These are phyloP conservation scores for Pueraria montana DNA, from an alignment of 306 rosid genomes.

Conservation along the genomic window DNA sequence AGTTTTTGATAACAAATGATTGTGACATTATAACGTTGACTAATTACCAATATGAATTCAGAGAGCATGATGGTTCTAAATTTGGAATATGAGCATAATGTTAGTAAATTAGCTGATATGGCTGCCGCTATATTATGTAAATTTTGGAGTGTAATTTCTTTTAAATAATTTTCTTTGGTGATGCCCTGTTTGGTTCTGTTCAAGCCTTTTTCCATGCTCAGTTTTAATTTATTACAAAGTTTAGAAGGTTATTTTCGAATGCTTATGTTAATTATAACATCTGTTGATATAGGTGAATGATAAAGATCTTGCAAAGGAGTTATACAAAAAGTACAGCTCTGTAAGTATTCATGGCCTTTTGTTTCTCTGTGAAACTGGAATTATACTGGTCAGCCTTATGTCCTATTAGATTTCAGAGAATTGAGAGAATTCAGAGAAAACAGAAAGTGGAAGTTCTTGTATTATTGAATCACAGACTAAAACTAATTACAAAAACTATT, in stretches of 20 bases:
- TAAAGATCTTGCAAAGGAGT: constrained; percentile 89
- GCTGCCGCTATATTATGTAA: not conserved
- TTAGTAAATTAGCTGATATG: constrained; percentile 19
- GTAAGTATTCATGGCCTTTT: constrained; percentile 63
- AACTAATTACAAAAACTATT: no score
- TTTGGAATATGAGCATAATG: constrained; percentile 16
- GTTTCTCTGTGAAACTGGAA: not conserved
- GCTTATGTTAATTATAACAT: constrained; percentile 48
- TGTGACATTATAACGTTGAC: constrained; percentile 2
- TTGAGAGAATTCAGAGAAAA: no score
- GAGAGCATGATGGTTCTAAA: constrained; percentile 33
- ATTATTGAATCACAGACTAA: no score
- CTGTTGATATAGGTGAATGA: constrained; percentile 77
- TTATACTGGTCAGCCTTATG: not conserved
- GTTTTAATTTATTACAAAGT: constrained; percentile 23
- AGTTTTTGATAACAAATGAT: constrained; percentile 29
- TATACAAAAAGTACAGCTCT: constrained; percentile 92
- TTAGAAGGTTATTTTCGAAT: constrained; percentile 14
- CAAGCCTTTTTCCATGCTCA: constrained; percentile 8
- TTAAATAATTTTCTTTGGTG: not conserved
- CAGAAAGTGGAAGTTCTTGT: no score
- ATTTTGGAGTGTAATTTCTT: constrained; percentile 30
- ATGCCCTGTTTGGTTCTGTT: constrained; percentile 25
- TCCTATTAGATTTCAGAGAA: no score
- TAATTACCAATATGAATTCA: constrained; percentile 29